Conservation (phyloP, 805 yeast genomes). For the Wickerhamomyces chambardii region DNA sequence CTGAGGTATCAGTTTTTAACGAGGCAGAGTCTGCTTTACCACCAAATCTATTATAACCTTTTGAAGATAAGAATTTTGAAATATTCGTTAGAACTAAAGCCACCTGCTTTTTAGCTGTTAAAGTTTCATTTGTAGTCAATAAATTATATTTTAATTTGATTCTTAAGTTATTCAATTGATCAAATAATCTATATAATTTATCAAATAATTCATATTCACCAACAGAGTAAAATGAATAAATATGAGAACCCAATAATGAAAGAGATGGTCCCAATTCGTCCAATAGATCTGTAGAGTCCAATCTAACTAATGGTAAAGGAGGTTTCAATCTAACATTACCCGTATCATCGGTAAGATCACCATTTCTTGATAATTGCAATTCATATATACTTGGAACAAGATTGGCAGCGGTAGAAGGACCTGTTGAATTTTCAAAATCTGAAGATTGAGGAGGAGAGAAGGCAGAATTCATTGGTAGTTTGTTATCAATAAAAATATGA, state of each 20-base stretch:
- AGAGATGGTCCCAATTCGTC: slow-evolving; percentile 53
- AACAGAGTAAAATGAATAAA: slow-evolving; percentile 61
- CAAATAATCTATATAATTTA: slow-evolving; percentile 43
- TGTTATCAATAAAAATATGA: slow-evolving; percentile 36
- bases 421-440: slow-evolving; percentile 15
- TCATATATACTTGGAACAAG: slow-evolving; percentile 26
- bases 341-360: slow-evolving; percentile 13
- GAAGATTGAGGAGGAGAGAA: slow-evolving; percentile 19
- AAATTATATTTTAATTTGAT: slow-evolving; percentile 40
- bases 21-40: slow-evolving; percentile 14
- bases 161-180: slow-evolving; percentile 49
- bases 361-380: slow-evolving; percentile 20
- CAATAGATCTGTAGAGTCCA: slow-evolving; percentile 32
- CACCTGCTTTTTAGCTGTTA: slow-evolving; percentile 38
- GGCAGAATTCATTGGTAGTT: slow-evolving; percentile 28
- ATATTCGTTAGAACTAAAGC: slow-evolving; percentile 46
- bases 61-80: slow-evolving; percentile 48
- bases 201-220: slow-evolving; percentile 59
- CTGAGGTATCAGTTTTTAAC: slow-evolving; percentile 40
- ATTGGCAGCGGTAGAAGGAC: slow-evolving; percentile 2
- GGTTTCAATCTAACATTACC: slow-evolving; percentile 31
- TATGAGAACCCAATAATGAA: slow-evolving; percentile 49
- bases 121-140: slow-evolving; percentile 44
- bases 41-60: slow-evolving; percentile 24
- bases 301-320: slow-evolving; percentile 42